Evolutionary conservation across 139 green algal genomes (phyloP), one percentile per base, ranked within the genome.

Genomic region (Zygnema cylindricum): DNA sequence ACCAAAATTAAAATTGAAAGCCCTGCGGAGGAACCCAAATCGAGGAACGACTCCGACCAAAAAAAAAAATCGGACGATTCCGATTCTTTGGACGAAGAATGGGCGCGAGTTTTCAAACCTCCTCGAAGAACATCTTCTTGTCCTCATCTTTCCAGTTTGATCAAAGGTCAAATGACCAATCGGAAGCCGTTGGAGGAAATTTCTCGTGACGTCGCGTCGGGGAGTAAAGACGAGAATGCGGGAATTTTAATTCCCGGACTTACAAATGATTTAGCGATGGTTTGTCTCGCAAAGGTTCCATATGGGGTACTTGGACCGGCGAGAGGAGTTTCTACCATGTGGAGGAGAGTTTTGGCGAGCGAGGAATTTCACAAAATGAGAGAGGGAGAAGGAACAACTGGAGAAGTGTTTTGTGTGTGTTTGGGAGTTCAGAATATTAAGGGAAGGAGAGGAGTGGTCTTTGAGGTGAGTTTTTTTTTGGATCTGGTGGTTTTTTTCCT

Each of bases 391-490:
- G 71, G 71, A 7, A 41, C 38, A 11, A 43, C 36, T 3, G 71
- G 38, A 43, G 71, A 79, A 3, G 38, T 79, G 38, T 16, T 79
- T 11, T 79, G 71, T 16, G 71, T 79, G 11, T 79, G 71, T 16
- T 16, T 79, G 71, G 71, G 71, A 7, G 71, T 79, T 3, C 71
- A 79, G 71, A 16, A 79, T 41, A 16, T 79, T 7, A 41, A 79
- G 38, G 71, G 38, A 16, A 41, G 38, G 71, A 41, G 71, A 79
- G 71, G 11, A 11, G 11, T 79, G 7, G 16, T 16, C 7, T 79
- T 79, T 79, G 71, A 79, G 71, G 71, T 79, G 71, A 79, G 71
- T 3, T n/a, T n/a, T n/a, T n/a, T n/a, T n/a, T n/a, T n/a, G n/a
- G n/a, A n/a, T n/a, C n/a, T n/a, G n/a, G n/a, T n/a, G n/a, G n/a